Conservation (phyloP, 2,329 filamentous ascomycete species). For the Phyllosticta paracitricarpa region DNA sequence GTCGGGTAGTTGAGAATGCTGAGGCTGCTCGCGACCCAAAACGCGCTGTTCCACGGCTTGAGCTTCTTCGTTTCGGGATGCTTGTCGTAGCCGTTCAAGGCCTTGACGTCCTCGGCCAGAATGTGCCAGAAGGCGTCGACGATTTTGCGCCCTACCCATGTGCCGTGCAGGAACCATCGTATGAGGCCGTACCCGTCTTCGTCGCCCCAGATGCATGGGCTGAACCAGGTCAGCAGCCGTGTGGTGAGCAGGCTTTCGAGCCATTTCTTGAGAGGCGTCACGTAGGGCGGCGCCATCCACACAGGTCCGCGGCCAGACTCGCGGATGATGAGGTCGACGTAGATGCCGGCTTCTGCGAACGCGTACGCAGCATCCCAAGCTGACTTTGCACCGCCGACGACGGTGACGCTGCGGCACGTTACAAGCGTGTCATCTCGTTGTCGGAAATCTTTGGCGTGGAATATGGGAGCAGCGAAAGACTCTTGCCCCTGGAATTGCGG, state of each 20-base stretch:
- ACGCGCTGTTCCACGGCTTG: conserved; percentile 31
- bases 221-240: conserved; percentile 62
- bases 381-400: conserved; percentile 54
- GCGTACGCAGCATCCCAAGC: conserved; percentile 54
- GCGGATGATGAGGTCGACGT: conserved; percentile 49
- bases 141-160: conserved; percentile 45
- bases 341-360: conserved; percentile 34
- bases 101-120: conserved; percentile 35
- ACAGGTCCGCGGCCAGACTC: conserved; percentile 49
- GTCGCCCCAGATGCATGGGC: conserved; percentile 62
- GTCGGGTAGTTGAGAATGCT: conserved; percentile 52
- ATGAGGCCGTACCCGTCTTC: conserved; percentile 49
- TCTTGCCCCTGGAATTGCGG: conserved; percentile 42
- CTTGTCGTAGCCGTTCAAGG: conserved; percentile 36
- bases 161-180: conserved; percentile 48
- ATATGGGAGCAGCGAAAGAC: conserved; percentile 42
- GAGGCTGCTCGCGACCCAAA: conserved; percentile 47
- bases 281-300: conserved; percentile 49
- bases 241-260: conserved; percentile 58
- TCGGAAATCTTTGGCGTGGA: conserved; percentile 48
- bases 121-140: conserved; percentile 48
- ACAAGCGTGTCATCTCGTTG: conserved; percentile 26
- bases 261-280: conserved; percentile 52
- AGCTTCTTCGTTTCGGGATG: conserved; percentile 33
- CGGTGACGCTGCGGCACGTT: conserved; percentile 30